Base-by-base conservation (phyloP, 192 early-diverging fungal species). In the Backusella luteola region DNA sequence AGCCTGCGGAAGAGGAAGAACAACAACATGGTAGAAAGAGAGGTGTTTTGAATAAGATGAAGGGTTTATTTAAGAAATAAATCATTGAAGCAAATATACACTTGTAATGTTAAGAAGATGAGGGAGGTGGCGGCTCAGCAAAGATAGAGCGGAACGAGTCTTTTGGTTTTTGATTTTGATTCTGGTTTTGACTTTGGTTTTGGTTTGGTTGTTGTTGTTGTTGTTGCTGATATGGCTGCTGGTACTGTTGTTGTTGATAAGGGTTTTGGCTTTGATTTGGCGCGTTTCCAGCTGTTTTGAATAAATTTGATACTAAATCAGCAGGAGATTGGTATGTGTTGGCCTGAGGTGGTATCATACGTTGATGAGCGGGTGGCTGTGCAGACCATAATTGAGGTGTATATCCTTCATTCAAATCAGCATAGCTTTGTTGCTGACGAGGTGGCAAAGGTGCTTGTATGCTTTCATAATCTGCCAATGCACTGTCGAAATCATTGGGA, bases 41-140 rank as follows among this genome's bases (percentile, higher is more conserved):
- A 19, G 76, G 63, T 23, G 29, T 81, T 21, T n/a, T 81, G 23
- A 56, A 74, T 42, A 81, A 81, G 67, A 73, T 68, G 17, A 77
- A 81, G 38, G 80, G 76, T 21, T 71, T 81, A 32, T 81, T 81
- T 26, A 77, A 81, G 53, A 73, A 77, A 56, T 77, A 69, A 42
- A 79, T 0, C 42, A 26, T 71, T 70, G 4, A 36, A 36, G 21
- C 8, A 36, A 36, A 5, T 44, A 17, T 67, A 35, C 29, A 71
- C 41, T 26, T 21, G 15, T 71, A 66, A 44, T 71, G 8, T 32
- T 38, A 36, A 69, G 35, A 71, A 32, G 23, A 67, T 26, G 41
- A 49, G 19, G 71, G 42, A 3, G 35, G 42, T 6, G 68, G 29
- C 7, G 76, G 67, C 6, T 41, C 59, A 6, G 53, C 59, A 39